Percentiles rank a stretch among this genome's conserved stretches.
These are phyloP conservation scores for Cordyceps tenuipes DNA, from an alignment of 2,329 filamentous ascomycete genomes.

Conservation along the genomic window DNA sequence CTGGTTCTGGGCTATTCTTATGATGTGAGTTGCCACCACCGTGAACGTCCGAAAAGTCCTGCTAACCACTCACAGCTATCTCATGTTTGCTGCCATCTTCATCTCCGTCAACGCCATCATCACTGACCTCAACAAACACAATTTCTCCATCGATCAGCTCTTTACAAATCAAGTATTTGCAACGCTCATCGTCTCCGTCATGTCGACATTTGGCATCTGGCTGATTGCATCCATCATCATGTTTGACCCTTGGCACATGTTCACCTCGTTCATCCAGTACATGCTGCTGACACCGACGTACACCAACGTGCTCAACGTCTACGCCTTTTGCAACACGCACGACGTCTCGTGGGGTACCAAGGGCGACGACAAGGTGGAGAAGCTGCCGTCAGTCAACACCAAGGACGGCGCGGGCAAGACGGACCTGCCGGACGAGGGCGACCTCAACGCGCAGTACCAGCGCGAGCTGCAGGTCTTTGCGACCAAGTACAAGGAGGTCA, in stretches of 20 bases:
- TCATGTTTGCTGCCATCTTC: conserved; percentile 91
- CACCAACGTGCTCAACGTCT: conserved; percentile 97
- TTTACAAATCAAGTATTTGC: conserved; percentile 88
- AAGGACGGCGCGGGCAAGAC: conserved; percentile 89
- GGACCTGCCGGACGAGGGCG: conserved; percentile 88
- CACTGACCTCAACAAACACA: conserved; percentile 51
- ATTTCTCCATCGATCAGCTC: conserved; percentile 61
- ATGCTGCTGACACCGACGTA: conserved; percentile 91
- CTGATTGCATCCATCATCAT: conserved; percentile 85
- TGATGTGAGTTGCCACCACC: conserved; percentile 54
- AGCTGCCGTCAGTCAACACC: conserved; percentile 77
- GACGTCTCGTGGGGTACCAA: conserved; percentile 98
- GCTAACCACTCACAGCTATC: conserved; percentile 48
- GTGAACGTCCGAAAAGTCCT: too few species aligned
- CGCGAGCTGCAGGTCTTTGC: conserved; percentile 68
- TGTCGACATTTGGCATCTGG: conserved; percentile 90
- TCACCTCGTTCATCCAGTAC: conserved; percentile 93
- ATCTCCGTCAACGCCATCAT: conserved; percentile 86
- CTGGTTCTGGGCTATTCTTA: conserved; percentile 95
- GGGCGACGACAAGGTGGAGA: conserved; percentile 91
- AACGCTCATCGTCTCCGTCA: conserved; percentile 84
- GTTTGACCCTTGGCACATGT: conserved; percentile 98
- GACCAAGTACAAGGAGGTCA: conserved; percentile 65
- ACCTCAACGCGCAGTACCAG: conserved; percentile 93
- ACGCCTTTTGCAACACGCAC: conserved; percentile 97